Conservation (phyloP, 1,284 basidiomycete genomes). For the Ustilago trichophora region DNA sequence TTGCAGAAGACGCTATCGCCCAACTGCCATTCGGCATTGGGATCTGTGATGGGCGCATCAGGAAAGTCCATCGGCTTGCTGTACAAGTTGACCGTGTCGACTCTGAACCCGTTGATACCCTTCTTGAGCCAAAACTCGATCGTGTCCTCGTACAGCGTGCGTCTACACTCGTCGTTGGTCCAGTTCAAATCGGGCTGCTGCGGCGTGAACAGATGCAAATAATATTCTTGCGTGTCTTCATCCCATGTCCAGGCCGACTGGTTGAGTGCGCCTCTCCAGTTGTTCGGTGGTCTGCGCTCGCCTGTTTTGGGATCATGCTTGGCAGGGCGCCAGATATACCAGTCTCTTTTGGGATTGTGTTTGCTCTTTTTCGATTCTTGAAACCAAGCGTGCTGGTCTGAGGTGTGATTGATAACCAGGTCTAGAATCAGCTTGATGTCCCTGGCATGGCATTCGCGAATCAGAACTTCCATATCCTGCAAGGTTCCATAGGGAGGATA, state of each 20-base stretch:
- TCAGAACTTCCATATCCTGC: constrained; percentile 75
- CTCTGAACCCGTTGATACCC: constrained; percentile 76
- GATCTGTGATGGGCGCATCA: constrained; percentile 68
- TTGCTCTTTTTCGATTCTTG: constrained; percentile 73
- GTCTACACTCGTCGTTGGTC: constrained; percentile 73
- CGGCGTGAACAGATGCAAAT: constrained; percentile 76
- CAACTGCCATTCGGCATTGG: constrained; percentile 72
- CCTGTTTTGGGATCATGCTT: constrained; percentile 69
- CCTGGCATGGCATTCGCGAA: constrained; percentile 73
- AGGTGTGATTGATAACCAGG: constrained; percentile 80
- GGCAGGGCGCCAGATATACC: too few relatives aligned
- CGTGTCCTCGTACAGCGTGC: constrained; percentile 71
- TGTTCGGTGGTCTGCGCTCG: constrained; percentile 71
- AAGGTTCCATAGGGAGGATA: constrained; percentile 78
- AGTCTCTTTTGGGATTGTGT: constrained; percentile 74
- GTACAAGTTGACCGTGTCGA: constrained; percentile 57
- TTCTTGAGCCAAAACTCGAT: constrained; percentile 80
- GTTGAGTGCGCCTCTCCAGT: constrained; percentile 78
- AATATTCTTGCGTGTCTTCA: constrained; percentile 76
- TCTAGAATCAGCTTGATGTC: constrained; percentile 82
- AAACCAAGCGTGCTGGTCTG: constrained; percentile 76
- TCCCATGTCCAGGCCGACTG: constrained; percentile 81
- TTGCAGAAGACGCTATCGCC: constrained; percentile 68
- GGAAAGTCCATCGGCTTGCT: constrained; percentile 58
- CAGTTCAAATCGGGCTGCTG: constrained; percentile 83